Base-by-base conservation (phyloP, 768 basidiomycete species). In the Sarcomyxa edulis region DNA sequence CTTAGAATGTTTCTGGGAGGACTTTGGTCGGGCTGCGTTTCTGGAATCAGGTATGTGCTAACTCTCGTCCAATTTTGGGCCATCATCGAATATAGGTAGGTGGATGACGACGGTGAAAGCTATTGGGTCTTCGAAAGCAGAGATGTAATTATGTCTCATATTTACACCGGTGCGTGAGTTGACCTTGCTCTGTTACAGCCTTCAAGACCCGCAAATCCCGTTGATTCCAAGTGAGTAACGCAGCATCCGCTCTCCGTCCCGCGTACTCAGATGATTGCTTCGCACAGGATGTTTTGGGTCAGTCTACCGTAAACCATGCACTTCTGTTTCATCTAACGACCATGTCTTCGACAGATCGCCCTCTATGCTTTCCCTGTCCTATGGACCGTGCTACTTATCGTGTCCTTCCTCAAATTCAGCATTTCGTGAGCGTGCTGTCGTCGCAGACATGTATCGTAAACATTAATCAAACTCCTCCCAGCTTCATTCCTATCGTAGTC, bases 51-150 rank as follows among this genome's bases (percentile, higher is more conserved):
- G 84, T 82, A 37, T 16, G 58, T 48, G 16, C n/a, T n/a, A 37
- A 37, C 44, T n/a, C n/a, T n/a, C n/a, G n/a, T n/a, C n/a, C n/a
- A n/a, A n/a, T n/a, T n/a, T n/a, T n/a, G n/a, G n/a, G n/a, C n/a
- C n/a, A n/a, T n/a, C n/a, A 10, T 8, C 5, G 16, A 37, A 45
- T 44, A 26, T 30, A 25, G n/a, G n/a, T 43, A 86, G 82, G 92
- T 98, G 10, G 93, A 98, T 52, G 93, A 97, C 38, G 93, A 97
- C 48, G 96, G 96, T 2, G 89, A 95, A 59, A 76, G 73, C 59
- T 94, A 84, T 50, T 99, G 96, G 96, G 94, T 99, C 8, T 99
- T 99, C 48, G 96, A 99, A 64, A 87, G 86, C 52, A 76, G 94
- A 53, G 94, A 97, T 61, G 95, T 95, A 62, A 55, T 86, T 65